Base-by-base conservation (phyloP, 129 eudicot genomes). In the Escallonia herrerae region DNA sequence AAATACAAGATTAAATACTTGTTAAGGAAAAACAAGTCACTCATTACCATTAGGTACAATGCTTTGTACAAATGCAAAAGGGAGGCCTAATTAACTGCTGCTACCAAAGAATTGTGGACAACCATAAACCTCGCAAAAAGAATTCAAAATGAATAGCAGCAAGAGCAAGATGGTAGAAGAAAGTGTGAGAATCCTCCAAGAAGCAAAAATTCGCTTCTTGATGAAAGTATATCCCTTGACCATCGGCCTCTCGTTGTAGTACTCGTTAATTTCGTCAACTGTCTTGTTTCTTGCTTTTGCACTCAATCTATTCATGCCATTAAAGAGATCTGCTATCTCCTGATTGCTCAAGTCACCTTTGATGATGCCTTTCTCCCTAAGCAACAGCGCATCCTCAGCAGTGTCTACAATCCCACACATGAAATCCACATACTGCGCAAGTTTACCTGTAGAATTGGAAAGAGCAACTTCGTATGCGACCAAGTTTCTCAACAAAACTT, bases 371-470 rank as follows among this genome's bases (percentile, higher is more conserved):
- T 74, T 72, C 14, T 61, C 60, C 54, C n/a, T 69, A 11, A 84
- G 77, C 51, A 84, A 45, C 52, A 10, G 65, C 52, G 74, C 83
- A 7, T 80, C 90, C 48, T 72, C 74, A 2, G 81, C 72, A 0
- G 76, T 72, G 51, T 82, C 83, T 37, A 70, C 60, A 15, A 78
- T 82, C 51, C 87, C 87, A 64, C 75, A 56, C 78, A 82, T 71
- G 15, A 82, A 60, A 8, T 78, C 82, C 2, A 74, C 45, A 8
- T 54, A 76, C 15, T 70, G 72, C 11, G 76, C 72, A 47, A 70
- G 50, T 42, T 64, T 72, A 12, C 1, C 22, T 4, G 13, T 11
- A 2, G 68, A 68, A 2, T 61, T 22, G 6, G 80, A 64, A 51
- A 49, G 74, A 6, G 86, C 70, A 6, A 48, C 58, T 70, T 67